Base-by-base conservation (phyloP, 1,284 basidiomycete genomes). In the Phylloboletellus chloephorus region DNA sequence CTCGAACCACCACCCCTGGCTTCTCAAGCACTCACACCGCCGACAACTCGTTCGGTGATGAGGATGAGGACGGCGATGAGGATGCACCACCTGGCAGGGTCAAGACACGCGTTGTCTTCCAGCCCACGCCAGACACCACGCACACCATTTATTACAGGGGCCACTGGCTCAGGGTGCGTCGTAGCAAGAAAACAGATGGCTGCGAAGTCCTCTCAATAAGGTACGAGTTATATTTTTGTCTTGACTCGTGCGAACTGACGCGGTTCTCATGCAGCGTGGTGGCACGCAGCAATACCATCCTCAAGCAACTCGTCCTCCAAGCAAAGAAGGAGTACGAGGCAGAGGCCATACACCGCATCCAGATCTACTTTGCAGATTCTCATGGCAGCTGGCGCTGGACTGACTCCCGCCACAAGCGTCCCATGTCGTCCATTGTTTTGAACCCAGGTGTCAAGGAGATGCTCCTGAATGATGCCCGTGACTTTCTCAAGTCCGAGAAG, bases 281-380 rank as follows among this genome's bases (percentile, higher is more conserved):
- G 28, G 86, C 85, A 7, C 75, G 86, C 25, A 82, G 72, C 49
- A 88, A 88, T 65, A 73, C 75, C 31, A 82, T 88, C 53, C 73
- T 88, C 52, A 88, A 88, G 64, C 82, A 87, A 63, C 79, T 88
- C 45, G 84, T 88, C 28, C 74, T 88, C n/a, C 81, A 87, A 54
- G 85, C 85, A n/a, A 88, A 88, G 69, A 77, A 76, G 54, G 83
- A 86, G 56, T 88, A 88, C 54, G 86, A 88, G 62, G 83, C 83
- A 0, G 84, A 88, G 56, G 78, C 83, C 26, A 75, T 88, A 25
- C 85, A 88, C 56, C 75, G 85, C 32, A 85, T 88, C 50, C 83
- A 88, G 60, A 87, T 88, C 25, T 88, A 87, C 58, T 87, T 88
- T 57, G 86, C 86, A 10, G 85, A 87, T 60, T 82, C 82, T n/a